A percentile compares a stretch with the other conserved stretches of the same genome.
These are phyloP conservation scores for Diutina neorugosa DNA, from an alignment of 1,139 yeast genomes.

Conservation along the genomic window DNA sequence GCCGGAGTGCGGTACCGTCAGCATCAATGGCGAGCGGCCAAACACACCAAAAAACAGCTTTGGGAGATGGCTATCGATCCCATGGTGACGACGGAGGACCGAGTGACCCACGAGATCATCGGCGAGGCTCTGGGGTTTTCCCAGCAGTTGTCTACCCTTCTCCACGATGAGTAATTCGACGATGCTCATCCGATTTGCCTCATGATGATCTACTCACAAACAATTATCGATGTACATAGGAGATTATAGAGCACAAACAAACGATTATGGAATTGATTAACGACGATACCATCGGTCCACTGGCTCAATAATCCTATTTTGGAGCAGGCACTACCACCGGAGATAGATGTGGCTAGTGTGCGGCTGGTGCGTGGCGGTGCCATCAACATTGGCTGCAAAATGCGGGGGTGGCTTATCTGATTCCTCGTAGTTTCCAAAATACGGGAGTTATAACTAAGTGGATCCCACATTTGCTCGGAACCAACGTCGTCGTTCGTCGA, in stretches of 20 bases:
- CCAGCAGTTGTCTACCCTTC: neutral
- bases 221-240: neutral
- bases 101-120: neutral
- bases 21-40: neutral
- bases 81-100: neutral
- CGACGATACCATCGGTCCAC: too few relatives aligned
- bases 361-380: too few relatives aligned
- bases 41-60: neutral
- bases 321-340: too few relatives aligned
- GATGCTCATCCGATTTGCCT: neutral
- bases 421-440: too few relatives aligned
- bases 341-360: too few relatives aligned
- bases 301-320: too few relatives aligned
- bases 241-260: neutral
- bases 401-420: too few relatives aligned
- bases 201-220: neutral
- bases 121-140: neutral
- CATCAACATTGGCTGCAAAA: too few relatives aligned
- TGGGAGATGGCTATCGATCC: constrained; percentile 3
- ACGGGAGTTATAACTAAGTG: too few relatives aligned
- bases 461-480: too few relatives aligned
- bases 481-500: too few relatives aligned
- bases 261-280: too few relatives aligned
- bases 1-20: neutral
- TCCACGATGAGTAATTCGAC: neutral